Evolutionary conservation across 176 grass and related monocot species (phyloP), one percentile per base, ranked within the genome.

Genomic region (Melocanna baccifera): DNA sequence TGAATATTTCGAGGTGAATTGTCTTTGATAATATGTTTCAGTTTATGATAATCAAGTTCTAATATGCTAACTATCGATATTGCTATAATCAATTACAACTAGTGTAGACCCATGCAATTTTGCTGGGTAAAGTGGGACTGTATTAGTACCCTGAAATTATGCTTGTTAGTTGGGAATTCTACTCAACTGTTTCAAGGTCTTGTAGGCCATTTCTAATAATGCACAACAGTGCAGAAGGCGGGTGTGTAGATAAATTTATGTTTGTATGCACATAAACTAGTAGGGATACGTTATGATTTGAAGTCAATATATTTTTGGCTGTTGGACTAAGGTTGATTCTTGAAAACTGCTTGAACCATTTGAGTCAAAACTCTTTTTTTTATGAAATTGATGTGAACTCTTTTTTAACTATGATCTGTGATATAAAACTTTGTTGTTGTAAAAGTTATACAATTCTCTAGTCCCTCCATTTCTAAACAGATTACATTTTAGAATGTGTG

Each of bases 1-100:
- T 18, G 87, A 94, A 77, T 94, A 94, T 69, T 92, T 94, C 36
- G 80, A 94, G 85, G 92, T 94, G 58, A 83, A 83, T 43, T 71
- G 3, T 45, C 48, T 81, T 69, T 76, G 19, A 37, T 56, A 55
- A 39, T 56, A 69, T 75, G 50, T 56, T 23, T 81, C 22, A 56
- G 1, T 57, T 28, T 30, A 6, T 41, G 51, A 71, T 22, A 30
- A 71, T 37, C 14, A 82, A 59, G 67, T 22, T 59, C 16, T 42
- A 46, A 71, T 59, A 71, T 71, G 79, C 39, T 28, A 41, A 69
- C 36, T 34, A 69, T 11, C 46, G 19, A 37, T 70, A 82, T 28
- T 62, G 69, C 18, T 50, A 41, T 41, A 81, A 28, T 56, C 7
- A 7, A 3, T 41, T 52, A 55, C 16, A 8, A 22, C 16, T 47